A percentile compares a stretch with the other conserved stretches of the same genome.
Conservation (phyloP, 1,284 basidiomycete genomes). For the Cryptococcus sp. region DNA sequence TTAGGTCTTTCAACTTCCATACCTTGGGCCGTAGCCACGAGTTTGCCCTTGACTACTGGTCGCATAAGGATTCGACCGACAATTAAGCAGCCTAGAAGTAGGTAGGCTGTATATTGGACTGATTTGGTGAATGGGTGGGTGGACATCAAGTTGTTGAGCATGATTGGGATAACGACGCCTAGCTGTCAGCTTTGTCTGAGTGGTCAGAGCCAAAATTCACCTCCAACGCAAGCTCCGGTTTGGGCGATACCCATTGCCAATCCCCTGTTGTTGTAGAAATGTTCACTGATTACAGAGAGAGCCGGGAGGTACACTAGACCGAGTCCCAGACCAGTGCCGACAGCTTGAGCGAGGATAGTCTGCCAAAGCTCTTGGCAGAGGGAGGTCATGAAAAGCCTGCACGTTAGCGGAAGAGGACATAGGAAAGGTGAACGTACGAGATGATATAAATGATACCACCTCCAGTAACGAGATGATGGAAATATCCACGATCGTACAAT, state of each 20-base stretch:
- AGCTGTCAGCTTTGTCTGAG: neutral
- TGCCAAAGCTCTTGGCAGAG: slow-evolving; percentile 60
- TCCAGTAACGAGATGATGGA: slow-evolving; percentile 49
- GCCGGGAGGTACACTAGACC: slow-evolving; percentile 54
- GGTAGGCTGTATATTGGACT: slow-evolving; percentile 14
- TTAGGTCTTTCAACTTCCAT: neutral
- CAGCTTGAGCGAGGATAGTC: slow-evolving; percentile 14
- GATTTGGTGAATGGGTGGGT: slow-evolving; percentile 13
- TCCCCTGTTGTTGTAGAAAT: slow-evolving; percentile 39
- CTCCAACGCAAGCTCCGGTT: slow-evolving; percentile 31
- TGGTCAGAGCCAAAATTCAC: slow-evolving; percentile 14
- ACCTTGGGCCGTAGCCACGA: neutral
- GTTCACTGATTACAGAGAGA: slow-evolving; percentile 52
- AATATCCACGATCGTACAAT: slow-evolving; percentile 59
- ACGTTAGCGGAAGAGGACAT: neutral
- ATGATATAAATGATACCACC: slow-evolving; percentile 53
- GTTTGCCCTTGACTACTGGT: neutral
- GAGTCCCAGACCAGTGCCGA: slow-evolving; percentile 16
- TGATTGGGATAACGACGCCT: slow-evolving; percentile 16
- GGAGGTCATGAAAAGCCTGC: slow-evolving; percentile 53
- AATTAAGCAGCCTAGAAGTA: slow-evolving; percentile 10
- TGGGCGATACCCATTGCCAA: slow-evolving; percentile 24
- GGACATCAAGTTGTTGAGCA: slow-evolving; percentile 16
- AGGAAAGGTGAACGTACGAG: slow-evolving; percentile 22
- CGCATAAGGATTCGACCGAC: slow-evolving; percentile 7